These are phyloP conservation scores for Hibiscus syriacus DNA, from an alignment of 345 rosid genomes.

Conservation along the genomic window DNA sequence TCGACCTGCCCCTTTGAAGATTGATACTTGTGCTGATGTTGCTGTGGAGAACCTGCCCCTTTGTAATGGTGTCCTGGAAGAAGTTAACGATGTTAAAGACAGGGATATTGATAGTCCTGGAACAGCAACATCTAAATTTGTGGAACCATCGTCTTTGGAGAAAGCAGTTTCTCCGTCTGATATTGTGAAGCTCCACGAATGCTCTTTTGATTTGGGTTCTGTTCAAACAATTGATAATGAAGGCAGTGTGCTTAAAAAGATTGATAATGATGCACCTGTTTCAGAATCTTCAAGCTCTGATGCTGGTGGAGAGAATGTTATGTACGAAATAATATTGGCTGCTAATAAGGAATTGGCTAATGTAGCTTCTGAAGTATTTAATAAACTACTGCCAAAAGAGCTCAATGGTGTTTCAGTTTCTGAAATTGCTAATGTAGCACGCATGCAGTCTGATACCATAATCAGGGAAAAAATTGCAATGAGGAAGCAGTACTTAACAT, in stretches of 20 bases:
- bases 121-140: slow-evolving; percentile 57
- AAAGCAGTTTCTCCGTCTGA: slow-evolving; percentile 24
- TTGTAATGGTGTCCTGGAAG: slow-evolving; percentile 33
- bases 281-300: slow-evolving; percentile 16
- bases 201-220: slow-evolving; percentile 22
- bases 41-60: slow-evolving; percentile 21
- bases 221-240: slow-evolving; percentile 14
- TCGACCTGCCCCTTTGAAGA: slow-evolving; percentile 41
- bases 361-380: slow-evolving; percentile 48
- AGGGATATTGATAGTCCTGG: slow-evolving; percentile 62
- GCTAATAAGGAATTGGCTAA: slow-evolving; percentile 61
- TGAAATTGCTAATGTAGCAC: slow-evolving; percentile 19
- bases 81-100: slow-evolving; percentile 30
- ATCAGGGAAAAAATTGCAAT: slow-evolving; percentile 39
- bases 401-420: slow-evolving; percentile 25
- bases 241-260: slow-evolving; percentile 17
- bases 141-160: slow-evolving; percentile 25
- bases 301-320: slow-evolving; percentile 25
- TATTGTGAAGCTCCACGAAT: slow-evolving; percentile 16
- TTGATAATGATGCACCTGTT: slow-evolving; percentile 15
- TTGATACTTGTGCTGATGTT: slow-evolving; percentile 33
- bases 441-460: slow-evolving; percentile 25
- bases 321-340: slow-evolving; percentile 37
- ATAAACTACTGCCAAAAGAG: slow-evolving; percentile 42
- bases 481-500: slow-evolving; percentile 38